A percentile compares a stretch with the other conserved stretches of the same genome.
Conservation (phyloP, 768 basidiomycete genomes). For the Xerocomellus intermedius region DNA sequence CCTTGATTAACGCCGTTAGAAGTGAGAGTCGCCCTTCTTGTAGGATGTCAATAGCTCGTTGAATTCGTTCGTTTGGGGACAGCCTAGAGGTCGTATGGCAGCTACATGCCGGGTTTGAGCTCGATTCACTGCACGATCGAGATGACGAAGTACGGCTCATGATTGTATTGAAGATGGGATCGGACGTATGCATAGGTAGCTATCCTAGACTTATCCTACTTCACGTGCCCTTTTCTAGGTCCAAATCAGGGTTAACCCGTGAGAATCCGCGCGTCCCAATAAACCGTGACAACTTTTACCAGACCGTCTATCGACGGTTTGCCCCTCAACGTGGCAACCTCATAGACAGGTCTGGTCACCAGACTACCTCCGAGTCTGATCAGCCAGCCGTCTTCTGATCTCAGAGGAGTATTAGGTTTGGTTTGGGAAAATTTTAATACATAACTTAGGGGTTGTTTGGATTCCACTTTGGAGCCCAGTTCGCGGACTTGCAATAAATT, state of each 20-base stretch:
- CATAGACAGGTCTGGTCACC: background rate
- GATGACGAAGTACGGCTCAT: background rate
- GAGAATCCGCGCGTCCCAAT: background rate
- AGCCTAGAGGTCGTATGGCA: background rate
- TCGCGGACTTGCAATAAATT: constrained; percentile 11
- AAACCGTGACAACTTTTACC: background rate
- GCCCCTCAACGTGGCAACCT: background rate
- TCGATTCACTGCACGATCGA: background rate
- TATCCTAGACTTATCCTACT: background rate
- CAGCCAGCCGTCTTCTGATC: no score
- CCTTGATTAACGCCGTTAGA: no score
- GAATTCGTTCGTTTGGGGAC: background rate
- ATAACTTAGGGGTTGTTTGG: no score
- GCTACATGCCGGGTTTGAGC: background rate
- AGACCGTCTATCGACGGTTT: background rate
- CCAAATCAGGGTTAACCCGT: background rate
- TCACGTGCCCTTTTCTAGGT: background rate
- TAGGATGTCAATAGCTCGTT: background rate
- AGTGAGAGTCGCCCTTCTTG: no score
- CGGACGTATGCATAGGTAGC: background rate
- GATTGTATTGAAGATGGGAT: background rate
- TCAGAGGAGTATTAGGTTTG: no score
- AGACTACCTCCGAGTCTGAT: no score
- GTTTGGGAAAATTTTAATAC: no score
- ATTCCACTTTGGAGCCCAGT: background rate